phyloP scores from a whole-genome alignment of 495 filamentous ascomycete species.

The Neurospora africana region DNA sequence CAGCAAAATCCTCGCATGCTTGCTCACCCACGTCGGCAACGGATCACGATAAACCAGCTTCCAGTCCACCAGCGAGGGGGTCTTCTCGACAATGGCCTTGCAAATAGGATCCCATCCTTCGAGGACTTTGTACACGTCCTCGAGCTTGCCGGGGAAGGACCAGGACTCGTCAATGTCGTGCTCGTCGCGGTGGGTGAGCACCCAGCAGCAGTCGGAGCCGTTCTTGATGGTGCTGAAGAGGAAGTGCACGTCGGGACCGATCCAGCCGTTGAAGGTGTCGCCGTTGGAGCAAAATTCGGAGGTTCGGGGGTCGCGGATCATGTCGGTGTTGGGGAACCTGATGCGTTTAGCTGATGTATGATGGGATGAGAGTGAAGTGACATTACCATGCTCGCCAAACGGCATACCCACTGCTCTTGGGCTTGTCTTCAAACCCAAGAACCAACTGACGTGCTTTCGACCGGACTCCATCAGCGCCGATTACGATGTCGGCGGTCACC shows the following conservation, averaged over 20 bases:
- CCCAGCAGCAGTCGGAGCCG: conserved; percentile 55
- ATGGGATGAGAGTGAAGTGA: no score
- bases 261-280: conserved; percentile 52
- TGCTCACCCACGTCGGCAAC: conserved; percentile 50
- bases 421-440: conserved; percentile 48
- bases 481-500: conserved; percentile 42
- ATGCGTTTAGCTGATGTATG: no score
- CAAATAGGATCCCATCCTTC: conserved; percentile 53
- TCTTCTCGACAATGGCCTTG: conserved; percentile 48
- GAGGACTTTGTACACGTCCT: conserved; percentile 47
- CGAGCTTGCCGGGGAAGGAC: conserved; percentile 48
- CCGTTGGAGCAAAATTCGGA: conserved; percentile 50
- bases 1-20: conserved; percentile 44
- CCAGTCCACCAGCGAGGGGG: conserved; percentile 53
- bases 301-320: conserved; percentile 48
- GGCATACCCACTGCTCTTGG: conserved; percentile 48
- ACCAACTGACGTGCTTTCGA: conserved; percentile 49
- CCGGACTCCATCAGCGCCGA: conserved; percentile 50
- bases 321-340: conserved; percentile 47
- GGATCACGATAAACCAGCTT: conserved; percentile 60
- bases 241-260: conserved; percentile 49
- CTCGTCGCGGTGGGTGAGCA: conserved; percentile 49
- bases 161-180: conserved; percentile 52
- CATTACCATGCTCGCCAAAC: conserved; percentile 49
- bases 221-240: conserved; percentile 50